Percentiles rank a stretch among this genome's conserved stretches.
These are phyloP conservation scores for Yamadazyma kitorensis DNA, from an alignment of 805 yeast species.

Conservation along the genomic window DNA sequence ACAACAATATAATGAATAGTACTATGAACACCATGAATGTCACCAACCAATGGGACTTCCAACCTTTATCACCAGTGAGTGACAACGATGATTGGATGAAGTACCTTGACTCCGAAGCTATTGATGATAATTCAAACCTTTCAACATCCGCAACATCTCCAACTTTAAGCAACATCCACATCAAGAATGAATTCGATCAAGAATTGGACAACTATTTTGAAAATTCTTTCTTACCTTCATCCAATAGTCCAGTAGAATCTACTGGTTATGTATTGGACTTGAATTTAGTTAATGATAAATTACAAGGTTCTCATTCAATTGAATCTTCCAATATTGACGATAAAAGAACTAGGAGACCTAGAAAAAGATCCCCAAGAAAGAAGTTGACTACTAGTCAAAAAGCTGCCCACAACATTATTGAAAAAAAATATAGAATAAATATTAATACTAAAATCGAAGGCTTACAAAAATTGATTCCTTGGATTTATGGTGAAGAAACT, in stretches of 20 bases:
- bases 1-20: background rate
- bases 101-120: constrained; percentile 6
- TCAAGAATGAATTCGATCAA: constrained; percentile 5
- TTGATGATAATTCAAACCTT: too few species aligned
- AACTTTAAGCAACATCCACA: too few species aligned
- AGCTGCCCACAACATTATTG: constrained; percentile 71
- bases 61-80: constrained; percentile 11
- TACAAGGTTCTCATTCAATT: background rate
- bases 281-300: constrained; percentile 11
- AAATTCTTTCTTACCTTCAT: constrained; percentile 3
- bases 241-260: constrained; percentile 1
- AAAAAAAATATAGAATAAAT: constrained; percentile 67
- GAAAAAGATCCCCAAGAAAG: constrained; percentile 50
- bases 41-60: constrained; percentile 4
- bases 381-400: constrained; percentile 58
- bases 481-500: constrained; percentile 60
- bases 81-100: constrained; percentile 15
- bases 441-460: constrained; percentile 71
- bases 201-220: too few species aligned
- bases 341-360: constrained; percentile 3
- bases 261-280: constrained; percentile 7
- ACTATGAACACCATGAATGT: background rate
- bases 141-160: too few species aligned
- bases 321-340: background rate
- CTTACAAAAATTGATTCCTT: constrained; percentile 63